These are phyloP conservation scores for Cicer cuneatum DNA, from an alignment of 306 rosid genomes.

Conservation along the genomic window DNA sequence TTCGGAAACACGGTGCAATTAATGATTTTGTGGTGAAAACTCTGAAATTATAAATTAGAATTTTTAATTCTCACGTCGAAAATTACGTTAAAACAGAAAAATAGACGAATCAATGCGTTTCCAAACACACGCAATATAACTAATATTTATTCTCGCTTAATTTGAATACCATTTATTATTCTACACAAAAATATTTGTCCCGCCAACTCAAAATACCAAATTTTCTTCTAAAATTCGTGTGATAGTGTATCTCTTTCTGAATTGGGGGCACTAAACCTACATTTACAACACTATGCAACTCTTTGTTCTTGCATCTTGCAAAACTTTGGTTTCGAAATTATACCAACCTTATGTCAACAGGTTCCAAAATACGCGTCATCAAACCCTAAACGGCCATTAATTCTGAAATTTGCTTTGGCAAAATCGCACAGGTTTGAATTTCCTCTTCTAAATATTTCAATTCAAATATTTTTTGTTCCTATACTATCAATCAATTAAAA, in stretches of 20 bases:
- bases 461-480: not conserved
- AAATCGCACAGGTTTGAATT: constrained; percentile 1
- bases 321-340: not conserved
- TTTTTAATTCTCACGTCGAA: too few species aligned
- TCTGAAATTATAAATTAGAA: too few species aligned
- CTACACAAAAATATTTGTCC: not conserved
- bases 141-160: not conserved
- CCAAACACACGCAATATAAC: too few species aligned
- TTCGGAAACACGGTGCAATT: too few species aligned
- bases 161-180: not conserved
- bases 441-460: not conserved
- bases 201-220: not conserved
- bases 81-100: too few species aligned
- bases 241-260: not conserved
- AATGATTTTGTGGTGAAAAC: too few species aligned
- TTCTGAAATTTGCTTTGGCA: not conserved
- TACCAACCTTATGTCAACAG: too few species aligned
- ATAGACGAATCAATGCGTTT: too few species aligned
- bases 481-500: not conserved
- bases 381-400: not conserved
- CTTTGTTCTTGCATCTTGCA: not conserved
- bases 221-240: not conserved
- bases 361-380: not conserved
- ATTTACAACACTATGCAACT: not conserved
- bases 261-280: not conserved